Conservation (phyloP, 441 rosid genomes). For the Populus trichocarpa region DNA sequence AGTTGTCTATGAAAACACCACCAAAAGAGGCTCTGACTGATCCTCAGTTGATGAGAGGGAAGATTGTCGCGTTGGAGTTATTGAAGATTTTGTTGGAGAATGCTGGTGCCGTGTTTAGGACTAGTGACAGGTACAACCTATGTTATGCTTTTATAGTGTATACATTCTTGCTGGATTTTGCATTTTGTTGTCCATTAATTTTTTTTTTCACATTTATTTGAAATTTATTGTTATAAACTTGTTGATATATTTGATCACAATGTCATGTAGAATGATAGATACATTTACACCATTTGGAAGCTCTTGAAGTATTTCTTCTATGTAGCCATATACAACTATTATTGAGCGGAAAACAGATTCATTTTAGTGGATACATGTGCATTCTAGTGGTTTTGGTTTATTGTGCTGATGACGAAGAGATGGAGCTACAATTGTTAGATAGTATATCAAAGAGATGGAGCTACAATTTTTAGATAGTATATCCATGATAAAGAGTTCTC, state of each 20-base stretch:
- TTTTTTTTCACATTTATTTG: not conserved
- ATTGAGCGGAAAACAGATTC: not conserved
- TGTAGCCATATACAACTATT: not conserved
- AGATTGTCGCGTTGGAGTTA: slow-evolving; percentile 94
- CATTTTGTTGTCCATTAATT: not conserved
- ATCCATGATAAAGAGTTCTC: not conserved
- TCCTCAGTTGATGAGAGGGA: slow-evolving; percentile 92
- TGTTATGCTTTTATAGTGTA: not conserved
- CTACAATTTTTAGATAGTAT: not conserved
- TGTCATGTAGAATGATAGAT: not conserved
- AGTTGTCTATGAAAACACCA: slow-evolving; percentile 96
- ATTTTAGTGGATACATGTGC: not conserved
- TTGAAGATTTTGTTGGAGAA: slow-evolving; percentile 97
- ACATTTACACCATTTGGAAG: not conserved
- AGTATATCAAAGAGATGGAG: not conserved
- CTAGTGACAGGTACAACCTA: slow-evolving; percentile 79
- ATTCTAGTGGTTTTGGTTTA: not conserved
- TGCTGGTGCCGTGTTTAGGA: slow-evolving; percentile 97
- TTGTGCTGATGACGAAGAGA: not conserved
- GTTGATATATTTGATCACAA: not conserved
- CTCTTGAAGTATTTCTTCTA: not conserved
- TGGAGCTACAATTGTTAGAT: not conserved
- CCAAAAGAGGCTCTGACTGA: slow-evolving; percentile 86
- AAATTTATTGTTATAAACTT: not conserved
- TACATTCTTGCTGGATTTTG: not conserved